A percentile compares a stretch with the other conserved stretches of the same genome.
These are phyloP conservation scores for Epichloe typhina DNA, from an alignment of 2,329 filamentous ascomycete species.

Conservation along the genomic window DNA sequence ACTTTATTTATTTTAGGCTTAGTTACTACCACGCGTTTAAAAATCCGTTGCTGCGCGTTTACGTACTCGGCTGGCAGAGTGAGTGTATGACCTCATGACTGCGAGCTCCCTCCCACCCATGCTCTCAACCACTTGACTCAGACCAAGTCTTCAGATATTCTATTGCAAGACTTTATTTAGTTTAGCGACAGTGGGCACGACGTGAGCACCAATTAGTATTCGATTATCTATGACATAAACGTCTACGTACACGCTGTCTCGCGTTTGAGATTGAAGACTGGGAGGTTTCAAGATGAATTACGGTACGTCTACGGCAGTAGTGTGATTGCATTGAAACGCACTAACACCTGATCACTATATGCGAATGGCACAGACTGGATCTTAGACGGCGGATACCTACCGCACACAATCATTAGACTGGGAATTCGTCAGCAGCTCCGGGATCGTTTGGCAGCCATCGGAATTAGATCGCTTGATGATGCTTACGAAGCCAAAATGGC, in stretches of 20 bases:
- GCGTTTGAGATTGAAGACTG: not conserved
- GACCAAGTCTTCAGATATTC: not conserved
- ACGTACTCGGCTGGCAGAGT: too few species aligned
- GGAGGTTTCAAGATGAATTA: not conserved
- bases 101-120: too few species aligned
- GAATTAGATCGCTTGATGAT: constrained; percentile 36
- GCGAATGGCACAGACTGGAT: constrained; percentile 31
- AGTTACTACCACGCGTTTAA: too few species aligned
- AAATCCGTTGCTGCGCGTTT: too few species aligned
- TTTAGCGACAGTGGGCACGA: too few species aligned
- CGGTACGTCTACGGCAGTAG: not conserved
- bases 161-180: not conserved
- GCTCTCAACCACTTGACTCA: not conserved
- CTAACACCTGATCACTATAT: not conserved
- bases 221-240: too few species aligned
- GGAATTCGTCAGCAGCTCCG: constrained; percentile 54
- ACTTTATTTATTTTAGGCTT: too few species aligned
- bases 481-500: constrained; percentile 47
- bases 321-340: not conserved
- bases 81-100: too few species aligned
- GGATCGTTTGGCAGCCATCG: constrained; percentile 44
- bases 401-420: constrained; percentile 46
- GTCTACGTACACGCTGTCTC: too few species aligned
- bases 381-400: constrained; percentile 53
- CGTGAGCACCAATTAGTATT: too few species aligned